Base-by-base conservation (phyloP, 169 alveolate genomes). In the Cryptosporidium felis region DNA sequence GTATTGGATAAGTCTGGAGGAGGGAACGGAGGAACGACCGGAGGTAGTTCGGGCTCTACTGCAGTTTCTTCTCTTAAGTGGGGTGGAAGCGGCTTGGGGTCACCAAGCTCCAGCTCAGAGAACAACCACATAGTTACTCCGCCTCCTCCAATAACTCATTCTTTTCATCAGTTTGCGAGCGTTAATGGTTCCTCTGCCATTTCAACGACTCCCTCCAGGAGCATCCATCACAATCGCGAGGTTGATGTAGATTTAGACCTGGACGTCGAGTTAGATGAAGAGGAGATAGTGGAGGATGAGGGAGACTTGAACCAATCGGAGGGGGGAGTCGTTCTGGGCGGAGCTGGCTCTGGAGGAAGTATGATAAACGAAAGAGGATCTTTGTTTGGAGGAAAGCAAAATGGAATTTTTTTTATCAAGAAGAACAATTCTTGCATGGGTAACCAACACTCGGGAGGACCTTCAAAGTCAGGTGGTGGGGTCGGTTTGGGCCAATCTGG, bases 61-160 rank as follows among this genome's bases (percentile, higher is more conserved):
- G 16, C n/a, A 32, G 49, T 8, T 12, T 36, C 66, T 59, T 59
- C 82, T 5, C 38, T 66, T n/a, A 47, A 45, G 46, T 66, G 82
- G 82, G 51, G 10, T 18, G 21, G 18, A 32, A 36, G 63, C 16
- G 56, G 38, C 3, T 16, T 38, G 18, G 60, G 21, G 26, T 21
- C 26, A 28, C 62, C 36, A 8, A 16, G 60, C 46, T 46, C 81
- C 9, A 47, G 49, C 12, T 47, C 59, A n/a, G 82, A 66, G 0
- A n/a, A n/a, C n/a, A 66, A 47, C 56, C 82, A 66, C 32, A 66
- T 49, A 45, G 46, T 66, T 9, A 66, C 82, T 30, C 82, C 82
- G 18, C 63, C 82, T 34, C 63, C 82, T 34, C 82, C 82, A 66
- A 14, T 51, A 8, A 66, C 30, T 26, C 82, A 66, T 66, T 47